Evolutionary conservation across 768 basidiomycete genomes (phyloP).

Genomic region (Trametes cubensis): DNA sequence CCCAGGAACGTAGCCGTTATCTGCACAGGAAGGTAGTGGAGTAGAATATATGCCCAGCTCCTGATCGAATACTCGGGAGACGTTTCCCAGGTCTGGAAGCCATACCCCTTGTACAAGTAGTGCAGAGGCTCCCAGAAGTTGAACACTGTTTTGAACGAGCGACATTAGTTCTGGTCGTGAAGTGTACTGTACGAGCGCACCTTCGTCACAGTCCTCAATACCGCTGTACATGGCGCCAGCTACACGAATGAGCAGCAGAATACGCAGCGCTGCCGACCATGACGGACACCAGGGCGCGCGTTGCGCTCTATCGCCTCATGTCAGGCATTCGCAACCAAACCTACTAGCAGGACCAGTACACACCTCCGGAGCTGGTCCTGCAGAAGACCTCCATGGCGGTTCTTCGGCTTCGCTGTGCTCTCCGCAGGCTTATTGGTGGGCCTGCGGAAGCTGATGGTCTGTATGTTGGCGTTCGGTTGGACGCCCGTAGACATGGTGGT

Average conservation of each 20-base stretch:
- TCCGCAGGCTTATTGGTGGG: constrained; percentile 29
- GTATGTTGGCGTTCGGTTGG: constrained; percentile 29
- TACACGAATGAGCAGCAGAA: constrained; percentile 80
- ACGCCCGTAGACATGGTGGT: constrained; percentile 20
- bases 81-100: constrained; percentile 98
- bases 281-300: constrained; percentile 84
- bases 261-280: constrained; percentile 81
- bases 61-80: constrained; percentile 90
- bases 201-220: constrained; percentile 96
- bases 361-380: constrained; percentile 82
- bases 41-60: constrained; percentile 90
- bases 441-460: constrained; percentile 39
- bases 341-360: constrained; percentile 13
- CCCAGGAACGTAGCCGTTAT: constrained; percentile 55
- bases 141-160: constrained; percentile 63
- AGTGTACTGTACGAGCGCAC: constrained; percentile 43
- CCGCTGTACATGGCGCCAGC: constrained; percentile 93
- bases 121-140: constrained; percentile 99
- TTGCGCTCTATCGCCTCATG: constrained; percentile 50
- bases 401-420: constrained; percentile 23
- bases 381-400: constrained; percentile 66
- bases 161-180: not conserved
- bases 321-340: constrained; percentile 16
- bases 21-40: constrained; percentile 73
- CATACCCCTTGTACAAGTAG: constrained; percentile 81